Evolutionary conservation across 78 protist genomes (phyloP), one percentile per base, ranked within the genome.

Genomic region (Paratrimastix pyriformis): DNA sequence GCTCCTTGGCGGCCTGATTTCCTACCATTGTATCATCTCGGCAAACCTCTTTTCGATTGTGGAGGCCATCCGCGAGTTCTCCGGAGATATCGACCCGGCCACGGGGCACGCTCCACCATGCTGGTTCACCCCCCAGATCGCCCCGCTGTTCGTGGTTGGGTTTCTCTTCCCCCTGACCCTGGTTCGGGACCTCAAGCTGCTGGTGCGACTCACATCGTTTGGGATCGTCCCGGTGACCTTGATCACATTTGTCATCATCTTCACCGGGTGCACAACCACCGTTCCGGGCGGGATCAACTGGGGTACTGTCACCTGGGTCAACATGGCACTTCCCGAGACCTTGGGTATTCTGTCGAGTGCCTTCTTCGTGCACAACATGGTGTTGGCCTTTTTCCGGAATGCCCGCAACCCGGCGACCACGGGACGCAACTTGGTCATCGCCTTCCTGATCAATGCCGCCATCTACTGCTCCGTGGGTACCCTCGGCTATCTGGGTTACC

Each of bases 331-430:
- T 62, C 68, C 68, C 37, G 13, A 15, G 26, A 29, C 68, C 24
- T 18, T 62, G 45, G 68, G 68, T 13, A 21, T 62, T 21, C 37
- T 62, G 18, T 62, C 68, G 68, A 15, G 15, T 15, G 15, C 68
- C 13, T 62, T 62, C 37, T 62, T 62, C 21, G 21, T 62, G 42
- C 68, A 62, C 68, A 62, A 62, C 68, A 62, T 62, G 29, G 11
- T 62, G 29, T 33, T 21, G 13, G 15, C 68, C 15, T 29, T 62
- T 15, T 62, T 62, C 37, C 37, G 13, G 26, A 15, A 62, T 15
- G 68, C 68, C 29, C 45, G 37, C 29, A 26, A 11, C 11, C 68
- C 68, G 21, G 21, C 15, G 68, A 15, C 15, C 37, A 62, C 15
- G 26, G 39, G 24, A 29, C 15, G 11, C 29, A 33, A 62, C 37